Evolutionary conservation across 257 asterid species (phyloP), one percentile per base, ranked within the genome.

Genomic region (Solanum etuberosum): DNA sequence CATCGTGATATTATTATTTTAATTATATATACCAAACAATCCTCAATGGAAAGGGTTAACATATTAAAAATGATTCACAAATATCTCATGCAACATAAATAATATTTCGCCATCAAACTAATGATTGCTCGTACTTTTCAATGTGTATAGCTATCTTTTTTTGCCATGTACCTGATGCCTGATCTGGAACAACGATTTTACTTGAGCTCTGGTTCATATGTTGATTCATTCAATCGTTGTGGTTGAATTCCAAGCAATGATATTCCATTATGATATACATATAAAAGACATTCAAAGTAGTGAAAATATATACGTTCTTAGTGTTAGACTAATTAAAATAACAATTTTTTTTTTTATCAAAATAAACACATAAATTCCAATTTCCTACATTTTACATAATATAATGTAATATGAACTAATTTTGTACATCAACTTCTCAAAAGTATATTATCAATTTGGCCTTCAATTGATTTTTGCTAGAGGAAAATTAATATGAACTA

Each of bases 131-230:
- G 14, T 61, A 23, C 1, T 61, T 23, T 61, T 61, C 6, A 23
- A n/a, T 23, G 0, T 61, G 31, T 9, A 4, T 61, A 9, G 15
- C 29, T 23, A 9, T 23, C 14, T 14, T 23, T 23, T 61, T 61
- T 61, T n/a, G 7, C 1, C 29, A 61, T 61, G 70, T n/a, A 61
- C 16, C 1, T 4, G 31, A 12, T 61, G 15, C 7, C 7, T 4
- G 2, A 1, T 5, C 0, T 6, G 16, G 3, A 6, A 61, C 6
- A n/a, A n/a, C 5, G 4, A 10, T 10, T n/a, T 5, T 11, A n/a
- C 1, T 61, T 61, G 8, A 61, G 6, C 15, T 61, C 6, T 61
- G 1, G 2, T 61, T 23, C 14, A n/a, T 54, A 23, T 48, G 1
- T 10, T 61, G 8, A 61, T 32, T 61, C 6, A 11, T n/a, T n/a